phyloP scores from a whole-genome alignment of 1,284 basidiomycete species.

The Amylostereum areolatum region DNA sequence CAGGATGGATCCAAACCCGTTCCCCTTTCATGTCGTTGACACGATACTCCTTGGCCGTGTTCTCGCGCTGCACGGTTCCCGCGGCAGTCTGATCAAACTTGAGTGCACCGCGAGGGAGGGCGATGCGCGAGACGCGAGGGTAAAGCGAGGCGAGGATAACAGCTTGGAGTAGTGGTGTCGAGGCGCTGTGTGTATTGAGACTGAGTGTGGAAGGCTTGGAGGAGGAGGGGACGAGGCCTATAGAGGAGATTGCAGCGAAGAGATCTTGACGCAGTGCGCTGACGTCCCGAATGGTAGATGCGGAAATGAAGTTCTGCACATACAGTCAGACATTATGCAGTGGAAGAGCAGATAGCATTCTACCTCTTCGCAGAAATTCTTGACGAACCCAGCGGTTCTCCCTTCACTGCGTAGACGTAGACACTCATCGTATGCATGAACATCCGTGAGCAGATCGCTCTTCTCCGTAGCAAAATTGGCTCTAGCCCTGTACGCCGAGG shows the following conservation, averaged over 20 bases:
- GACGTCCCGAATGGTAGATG: conserved; percentile 75
- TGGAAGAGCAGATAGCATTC: conserved; percentile 8
- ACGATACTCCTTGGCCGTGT: conserved; percentile 77
- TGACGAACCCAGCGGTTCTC: conserved; percentile 41
- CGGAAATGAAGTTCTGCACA: conserved; percentile 79
- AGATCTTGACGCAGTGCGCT: conserved; percentile 77
- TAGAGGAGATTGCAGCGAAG: conserved; percentile 62
- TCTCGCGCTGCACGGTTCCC: conserved; percentile 78
- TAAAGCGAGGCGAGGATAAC: conserved; percentile 81
- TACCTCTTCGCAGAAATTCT: conserved; percentile 75
- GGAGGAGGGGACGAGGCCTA: conserved; percentile 60
- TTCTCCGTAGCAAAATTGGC: conserved; percentile 63
- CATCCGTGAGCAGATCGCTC: conserved; percentile 85
- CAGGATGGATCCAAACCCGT: conserved; percentile 81
- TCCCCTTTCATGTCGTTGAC: conserved; percentile 59
- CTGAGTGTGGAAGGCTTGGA: conserved; percentile 38
- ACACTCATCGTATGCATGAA: conserved; percentile 72
- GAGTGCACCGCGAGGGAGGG: conserved; percentile 66
- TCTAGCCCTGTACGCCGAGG: conserved; percentile 46
- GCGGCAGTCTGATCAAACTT: conserved; percentile 81
- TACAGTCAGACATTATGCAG: background rate
- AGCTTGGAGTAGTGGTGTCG: conserved; percentile 74
- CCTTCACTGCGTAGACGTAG: conserved; percentile 45
- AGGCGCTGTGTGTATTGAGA: conserved; percentile 55
- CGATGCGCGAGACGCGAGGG: conserved; percentile 72